Evolutionary conservation across 1,284 basidiomycete species (phyloP), one percentile per base, ranked within the genome.

Genomic region (Cryptococcus sp.): DNA sequence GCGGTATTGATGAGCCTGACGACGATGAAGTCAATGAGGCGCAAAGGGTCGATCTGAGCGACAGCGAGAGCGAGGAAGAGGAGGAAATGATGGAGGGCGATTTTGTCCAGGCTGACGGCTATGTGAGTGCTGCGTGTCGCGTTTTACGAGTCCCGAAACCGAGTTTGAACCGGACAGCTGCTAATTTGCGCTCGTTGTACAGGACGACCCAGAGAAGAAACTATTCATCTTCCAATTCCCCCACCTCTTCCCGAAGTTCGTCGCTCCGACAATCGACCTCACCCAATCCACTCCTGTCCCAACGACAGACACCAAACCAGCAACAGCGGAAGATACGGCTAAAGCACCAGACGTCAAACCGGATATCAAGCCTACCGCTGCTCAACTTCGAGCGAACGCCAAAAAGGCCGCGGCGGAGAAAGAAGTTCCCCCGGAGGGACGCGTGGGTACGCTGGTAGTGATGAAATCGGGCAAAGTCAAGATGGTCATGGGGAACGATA

Each of bases 151-250:
- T n/a, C n/a, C n/a, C n/a, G n/a, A n/a, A n/a, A n/a, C n/a, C n/a
- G n/a, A n/a, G n/a, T n/a, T n/a, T n/a, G n/a, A n/a, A n/a, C n/a
- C n/a, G n/a, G 17, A 8, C 23, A 27, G 47, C 15, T 49, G n/a
- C 8, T 25, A 35, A 35, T 6, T 25, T 35, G 10, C 7, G 13
- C 47, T 2, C 5, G 49, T 15, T 23, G 41, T 27, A 39, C 46
- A 77, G 72, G 76, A 73, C 53, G 65, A 72, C 79, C 69, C 86
- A 83, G 81, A 85, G 86, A 72, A 71, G 82, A 79, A 86, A 25
- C 81, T 96, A 1, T 95, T 91, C 72, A 87, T 93, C 64, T 95
- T 96, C 80, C 93, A 95, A 75, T 95, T 97, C 72, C 93, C 93
- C 0, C 79, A 83, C n/a, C 87, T 90, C 0, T 93, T 96, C 78